These are phyloP conservation scores for Agaricales sp. DNA, from an alignment of 1,284 basidiomycete species.

Conservation along the genomic window DNA sequence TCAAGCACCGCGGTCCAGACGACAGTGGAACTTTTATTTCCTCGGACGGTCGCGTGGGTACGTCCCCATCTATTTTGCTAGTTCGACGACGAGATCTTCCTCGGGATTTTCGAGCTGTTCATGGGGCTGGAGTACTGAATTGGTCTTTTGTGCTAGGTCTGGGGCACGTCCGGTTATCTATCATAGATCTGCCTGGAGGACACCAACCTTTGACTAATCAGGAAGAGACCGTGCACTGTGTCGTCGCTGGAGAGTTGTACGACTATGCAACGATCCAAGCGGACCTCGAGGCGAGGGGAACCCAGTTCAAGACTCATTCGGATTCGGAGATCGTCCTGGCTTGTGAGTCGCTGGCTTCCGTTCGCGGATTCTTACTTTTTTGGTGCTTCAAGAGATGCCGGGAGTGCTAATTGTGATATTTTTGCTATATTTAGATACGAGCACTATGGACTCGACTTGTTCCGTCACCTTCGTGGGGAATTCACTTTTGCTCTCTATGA, in stretches of 20 bases:
- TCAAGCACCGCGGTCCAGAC: slow-evolving; percentile 12
- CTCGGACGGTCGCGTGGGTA: slow-evolving; percentile 9
- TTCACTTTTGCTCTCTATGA: slow-evolving; percentile 7
- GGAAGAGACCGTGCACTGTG: slow-evolving; percentile 10
- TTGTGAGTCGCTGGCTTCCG: slow-evolving; percentile 8
- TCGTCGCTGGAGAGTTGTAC: slow-evolving; percentile 15
- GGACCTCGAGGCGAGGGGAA: slow-evolving; percentile 11
- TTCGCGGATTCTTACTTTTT: neutral
- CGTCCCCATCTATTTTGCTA: neutral
- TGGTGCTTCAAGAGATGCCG: neutral
- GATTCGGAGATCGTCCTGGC: slow-evolving; percentile 13
- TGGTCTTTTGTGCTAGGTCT: slow-evolving; percentile 8
- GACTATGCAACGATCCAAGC: slow-evolving; percentile 13
- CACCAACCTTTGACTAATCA: slow-evolving; percentile 15
- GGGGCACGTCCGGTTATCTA: slow-evolving; percentile 14
- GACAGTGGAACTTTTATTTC: slow-evolving; percentile 10
- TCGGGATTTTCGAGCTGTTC: neutral
- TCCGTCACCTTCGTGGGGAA: slow-evolving; percentile 6
- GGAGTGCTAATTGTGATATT: neutral
- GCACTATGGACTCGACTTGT: slow-evolving; percentile 6
- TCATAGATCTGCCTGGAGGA: slow-evolving; percentile 14
- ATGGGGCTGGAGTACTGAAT: too few relatives aligned
- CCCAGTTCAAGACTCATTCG: slow-evolving; percentile 12
- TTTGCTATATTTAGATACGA: slow-evolving; percentile 1
- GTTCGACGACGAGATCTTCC: neutral